Conservation (phyloP, 805 yeast genomes). For the Vanderwaltozyma polyspora region DNA sequence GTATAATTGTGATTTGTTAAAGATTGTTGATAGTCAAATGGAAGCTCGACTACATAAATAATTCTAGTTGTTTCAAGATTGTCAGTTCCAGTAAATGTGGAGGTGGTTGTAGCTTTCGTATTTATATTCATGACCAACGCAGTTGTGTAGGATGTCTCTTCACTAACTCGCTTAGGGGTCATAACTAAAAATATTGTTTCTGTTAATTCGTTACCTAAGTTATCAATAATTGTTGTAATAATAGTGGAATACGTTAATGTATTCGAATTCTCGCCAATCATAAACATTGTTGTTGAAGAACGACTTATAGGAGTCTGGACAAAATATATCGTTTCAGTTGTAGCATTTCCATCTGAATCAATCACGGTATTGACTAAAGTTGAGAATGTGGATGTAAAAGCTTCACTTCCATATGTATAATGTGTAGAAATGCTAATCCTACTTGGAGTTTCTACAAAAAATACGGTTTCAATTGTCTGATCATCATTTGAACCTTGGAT, state of each 20-base stretch:
- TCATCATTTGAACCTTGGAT: slow-evolving; percentile 2
- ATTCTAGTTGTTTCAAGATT: too few relatives aligned
- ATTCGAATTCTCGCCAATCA: background rate
- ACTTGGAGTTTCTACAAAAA: slow-evolving; percentile 3
- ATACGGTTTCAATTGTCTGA: background rate
- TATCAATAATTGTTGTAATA: slow-evolving; percentile 1
- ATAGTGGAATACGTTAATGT: slow-evolving; percentile 2
- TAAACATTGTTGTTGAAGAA: background rate
- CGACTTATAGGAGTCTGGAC: slow-evolving; percentile 2
- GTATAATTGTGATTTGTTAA: too few relatives aligned
- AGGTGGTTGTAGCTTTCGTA: too few relatives aligned
- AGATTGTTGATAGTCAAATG: too few relatives aligned
- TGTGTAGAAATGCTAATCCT: background rate
- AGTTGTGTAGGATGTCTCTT: background rate
- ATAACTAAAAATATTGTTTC: background rate
- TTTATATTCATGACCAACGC: too few relatives aligned
- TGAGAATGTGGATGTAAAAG: slow-evolving; percentile 3
- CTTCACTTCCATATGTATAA: background rate
- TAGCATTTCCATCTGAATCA: slow-evolving; percentile 1
- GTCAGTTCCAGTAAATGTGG: too few relatives aligned
- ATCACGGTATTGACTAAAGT: slow-evolving; percentile 4
- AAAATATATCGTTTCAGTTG: slow-evolving; percentile 1
- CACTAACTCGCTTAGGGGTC: background rate
- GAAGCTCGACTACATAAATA: too few relatives aligned
- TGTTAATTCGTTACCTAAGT: background rate